Percentiles rank a stretch among this genome's conserved stretches.
phyloP scores from a whole-genome alignment of 2,329 filamentous ascomycete genomes.

The Aspergillus flavus region DNA sequence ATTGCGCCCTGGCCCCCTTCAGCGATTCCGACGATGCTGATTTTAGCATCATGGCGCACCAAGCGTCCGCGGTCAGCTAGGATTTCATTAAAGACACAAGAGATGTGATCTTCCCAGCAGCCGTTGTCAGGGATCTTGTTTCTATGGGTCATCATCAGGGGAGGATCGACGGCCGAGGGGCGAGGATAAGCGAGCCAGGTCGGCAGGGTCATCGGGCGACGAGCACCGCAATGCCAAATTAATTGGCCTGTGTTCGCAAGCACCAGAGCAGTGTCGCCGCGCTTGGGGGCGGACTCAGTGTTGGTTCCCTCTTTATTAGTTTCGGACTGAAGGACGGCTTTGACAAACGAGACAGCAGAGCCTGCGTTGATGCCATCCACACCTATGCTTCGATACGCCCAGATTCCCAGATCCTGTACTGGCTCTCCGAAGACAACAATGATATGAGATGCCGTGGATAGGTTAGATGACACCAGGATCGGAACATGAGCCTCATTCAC shows the following conservation, averaged over 20 bases:
- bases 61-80: constrained; percentile 49
- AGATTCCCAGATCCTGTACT: constrained; percentile 71
- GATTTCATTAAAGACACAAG: constrained; percentile 67
- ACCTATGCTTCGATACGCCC: constrained; percentile 69
- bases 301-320: constrained; percentile 5
- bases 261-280: constrained; percentile 55
- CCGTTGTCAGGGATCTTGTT: constrained; percentile 68
- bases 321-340: constrained; percentile 43
- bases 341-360: constrained; percentile 68
- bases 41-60: constrained; percentile 51
- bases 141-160: constrained; percentile 52
- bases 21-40: constrained; percentile 73
- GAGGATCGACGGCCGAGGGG: constrained; percentile 63
- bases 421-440: constrained; percentile 75
- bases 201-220: constrained; percentile 60
- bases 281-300: constrained; percentile 11
- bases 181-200: constrained; percentile 64
- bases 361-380: constrained; percentile 69
- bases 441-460: constrained; percentile 63
- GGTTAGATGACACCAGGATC: constrained; percentile 65
- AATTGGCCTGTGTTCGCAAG: constrained; percentile 78
- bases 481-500: constrained; percentile 62
- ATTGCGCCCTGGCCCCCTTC: constrained; percentile 64
- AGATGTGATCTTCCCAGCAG: constrained; percentile 62
- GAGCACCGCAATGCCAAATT: constrained; percentile 70